Evolutionary conservation across 2,329 filamentous ascomycete species (phyloP).

Genomic region (Cercospora zeae-maydis): DNA sequence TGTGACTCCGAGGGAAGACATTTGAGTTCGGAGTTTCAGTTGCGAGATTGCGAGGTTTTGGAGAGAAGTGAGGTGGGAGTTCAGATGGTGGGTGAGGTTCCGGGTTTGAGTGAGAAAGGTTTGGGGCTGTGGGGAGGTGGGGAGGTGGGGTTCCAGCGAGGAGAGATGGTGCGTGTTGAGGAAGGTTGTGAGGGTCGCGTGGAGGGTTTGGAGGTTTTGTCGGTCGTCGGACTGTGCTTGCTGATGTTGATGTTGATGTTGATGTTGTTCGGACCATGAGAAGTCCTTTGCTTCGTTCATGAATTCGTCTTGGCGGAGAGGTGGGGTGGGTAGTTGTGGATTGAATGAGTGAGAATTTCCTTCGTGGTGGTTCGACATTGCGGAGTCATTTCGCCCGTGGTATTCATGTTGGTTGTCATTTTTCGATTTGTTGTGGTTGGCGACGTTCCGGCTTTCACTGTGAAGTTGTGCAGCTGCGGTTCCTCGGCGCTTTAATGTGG

Average conservation of each 20-base stretch:
- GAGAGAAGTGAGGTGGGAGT: not conserved
- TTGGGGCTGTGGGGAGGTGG: not conserved
- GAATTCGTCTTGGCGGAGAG: slow-evolving; percentile 1
- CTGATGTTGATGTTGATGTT: not conserved
- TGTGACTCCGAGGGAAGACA: not conserved
- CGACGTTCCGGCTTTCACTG: not conserved
- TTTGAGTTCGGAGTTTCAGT: not conserved
- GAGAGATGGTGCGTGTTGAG: not conserved
- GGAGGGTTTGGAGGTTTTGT: not conserved
- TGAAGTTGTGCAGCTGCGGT: not conserved
- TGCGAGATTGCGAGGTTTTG: not conserved
- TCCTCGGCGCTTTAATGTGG: slow-evolving; percentile 6
- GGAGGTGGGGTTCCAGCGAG: not conserved
- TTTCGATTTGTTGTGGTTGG: not conserved
- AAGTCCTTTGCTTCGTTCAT: not conserved
- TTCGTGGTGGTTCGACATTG: not conserved
- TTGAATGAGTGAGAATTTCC: not conserved
- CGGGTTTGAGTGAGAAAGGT: not conserved
- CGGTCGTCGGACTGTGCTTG: not conserved
- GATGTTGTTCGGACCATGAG: not conserved
- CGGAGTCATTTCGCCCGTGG: not conserved
- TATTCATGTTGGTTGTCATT: not conserved
- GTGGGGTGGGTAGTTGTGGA: slow-evolving; percentile 3
- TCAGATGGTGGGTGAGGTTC: not conserved
- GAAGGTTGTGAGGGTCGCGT: not conserved